Percentiles rank a stretch among this genome's conserved stretches.
phyloP scores from a whole-genome alignment of 495 filamentous ascomycete species.

The Trypethelium eluteriae region DNA sequence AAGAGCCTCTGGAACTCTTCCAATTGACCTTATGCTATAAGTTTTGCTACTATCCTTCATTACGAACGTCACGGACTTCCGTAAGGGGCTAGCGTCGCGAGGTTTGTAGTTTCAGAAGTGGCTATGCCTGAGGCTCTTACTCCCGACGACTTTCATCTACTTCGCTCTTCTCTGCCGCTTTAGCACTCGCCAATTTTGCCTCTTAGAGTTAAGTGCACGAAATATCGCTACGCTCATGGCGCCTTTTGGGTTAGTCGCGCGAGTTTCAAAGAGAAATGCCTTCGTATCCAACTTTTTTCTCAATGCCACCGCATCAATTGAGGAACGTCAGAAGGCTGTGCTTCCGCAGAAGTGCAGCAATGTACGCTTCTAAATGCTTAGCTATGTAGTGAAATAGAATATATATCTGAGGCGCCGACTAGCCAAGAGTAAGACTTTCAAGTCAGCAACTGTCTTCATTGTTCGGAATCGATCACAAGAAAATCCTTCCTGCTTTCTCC shows the following conservation, averaged over 20 bases:
- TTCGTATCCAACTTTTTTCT: not conserved
- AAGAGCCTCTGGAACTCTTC: too few species aligned
- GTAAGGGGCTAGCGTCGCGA: slow-evolving; percentile 3
- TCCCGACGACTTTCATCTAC: not conserved
- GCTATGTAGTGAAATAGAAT: too few species aligned
- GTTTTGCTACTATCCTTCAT: not conserved
- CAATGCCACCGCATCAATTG: not conserved
- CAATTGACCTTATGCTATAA: not conserved
- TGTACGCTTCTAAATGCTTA: too few species aligned
- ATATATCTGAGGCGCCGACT: too few species aligned
- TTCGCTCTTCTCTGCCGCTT: not conserved
- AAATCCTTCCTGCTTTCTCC: not conserved
- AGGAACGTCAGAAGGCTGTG: not conserved
- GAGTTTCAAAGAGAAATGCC: not conserved
- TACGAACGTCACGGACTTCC: not conserved
- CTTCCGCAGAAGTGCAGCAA: too few species aligned
- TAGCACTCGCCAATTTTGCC: not conserved
- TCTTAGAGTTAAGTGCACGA: not conserved
- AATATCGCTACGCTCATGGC: not conserved
- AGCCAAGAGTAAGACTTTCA: not conserved
- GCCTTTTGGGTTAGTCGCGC: not conserved
- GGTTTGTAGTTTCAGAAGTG: not conserved
- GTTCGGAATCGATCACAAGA: not conserved
- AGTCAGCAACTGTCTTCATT: not conserved
- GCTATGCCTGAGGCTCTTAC: not conserved